phyloP scores from a whole-genome alignment of 495 filamentous ascomycete species.

The Xylaria flabelliformis region DNA sequence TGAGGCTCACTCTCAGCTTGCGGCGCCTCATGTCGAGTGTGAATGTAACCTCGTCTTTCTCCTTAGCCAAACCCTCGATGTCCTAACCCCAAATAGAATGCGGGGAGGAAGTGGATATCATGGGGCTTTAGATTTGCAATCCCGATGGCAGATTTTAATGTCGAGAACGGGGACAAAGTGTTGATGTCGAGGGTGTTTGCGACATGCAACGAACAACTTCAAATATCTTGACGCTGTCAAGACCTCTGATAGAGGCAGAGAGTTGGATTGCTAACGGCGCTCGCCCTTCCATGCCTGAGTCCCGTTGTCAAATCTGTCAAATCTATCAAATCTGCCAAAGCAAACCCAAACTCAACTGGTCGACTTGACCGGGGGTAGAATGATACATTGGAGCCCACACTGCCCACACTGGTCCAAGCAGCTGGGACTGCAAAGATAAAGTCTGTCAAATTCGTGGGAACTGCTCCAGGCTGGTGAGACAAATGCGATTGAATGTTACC shows the following conservation, averaged over 20 bases:
- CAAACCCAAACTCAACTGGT: neutral
- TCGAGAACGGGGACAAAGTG: neutral
- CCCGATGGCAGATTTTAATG: slow-evolving; percentile 9
- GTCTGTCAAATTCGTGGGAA: neutral
- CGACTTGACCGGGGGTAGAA: neutral
- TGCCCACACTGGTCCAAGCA: slow-evolving; percentile 2
- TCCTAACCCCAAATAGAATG: neutral
- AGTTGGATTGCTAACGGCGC: neutral
- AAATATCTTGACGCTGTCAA: neutral
- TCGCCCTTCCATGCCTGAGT: neutral
- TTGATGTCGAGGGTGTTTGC: neutral
- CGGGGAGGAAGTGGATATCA: slow-evolving; percentile 14
- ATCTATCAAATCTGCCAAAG: too few species aligned
- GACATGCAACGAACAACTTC: neutral
- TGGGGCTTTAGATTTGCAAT: neutral
- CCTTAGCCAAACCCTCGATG: neutral
- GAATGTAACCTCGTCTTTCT: slow-evolving; percentile 24
- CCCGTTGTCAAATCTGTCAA: neutral
- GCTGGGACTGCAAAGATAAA: slow-evolving; percentile 8
- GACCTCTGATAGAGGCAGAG: neutral
- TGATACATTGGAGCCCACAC: neutral
- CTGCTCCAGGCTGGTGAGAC: neutral
- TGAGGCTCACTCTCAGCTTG: slow-evolving; percentile 12
- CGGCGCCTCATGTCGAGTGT: neutral
- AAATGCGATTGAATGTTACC: neutral